These are phyloP conservation scores for Lophiostoma macrostomum DNA, from an alignment of 495 filamentous ascomycete genomes.

Conservation along the genomic window DNA sequence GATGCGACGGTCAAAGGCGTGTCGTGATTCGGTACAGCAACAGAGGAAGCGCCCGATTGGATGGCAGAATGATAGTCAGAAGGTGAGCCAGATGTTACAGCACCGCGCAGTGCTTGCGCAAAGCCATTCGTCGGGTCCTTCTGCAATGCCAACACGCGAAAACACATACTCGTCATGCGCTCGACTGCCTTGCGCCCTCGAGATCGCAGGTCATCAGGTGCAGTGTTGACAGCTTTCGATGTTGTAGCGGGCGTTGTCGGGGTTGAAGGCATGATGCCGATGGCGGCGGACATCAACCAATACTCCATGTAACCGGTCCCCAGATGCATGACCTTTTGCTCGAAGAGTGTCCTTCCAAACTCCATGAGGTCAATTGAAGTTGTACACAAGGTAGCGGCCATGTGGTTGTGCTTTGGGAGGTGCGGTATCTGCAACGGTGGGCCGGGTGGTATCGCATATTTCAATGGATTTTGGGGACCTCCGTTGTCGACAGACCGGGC, in stretches of 20 bases:
- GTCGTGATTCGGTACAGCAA: neutral
- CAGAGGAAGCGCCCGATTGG: too few species aligned
- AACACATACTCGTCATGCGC: conserved; percentile 18
- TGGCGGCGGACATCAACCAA: conserved; percentile 23
- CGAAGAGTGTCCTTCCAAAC: conserved; percentile 17
- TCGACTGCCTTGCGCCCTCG: conserved; percentile 17
- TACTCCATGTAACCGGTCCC: conserved; percentile 34
- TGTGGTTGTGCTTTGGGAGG: conserved; percentile 15
- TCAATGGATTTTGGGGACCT: neutral
- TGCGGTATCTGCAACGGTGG: neutral
- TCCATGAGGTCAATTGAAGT: conserved; percentile 17
- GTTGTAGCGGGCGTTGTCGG: neutral
- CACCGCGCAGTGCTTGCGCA: conserved; percentile 2
- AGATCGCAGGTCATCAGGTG: conserved; percentile 13
- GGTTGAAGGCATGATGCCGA: conserved; percentile 16
- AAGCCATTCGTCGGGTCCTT: conserved; percentile 15
- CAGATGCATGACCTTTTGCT: conserved; percentile 27
- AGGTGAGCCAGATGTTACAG: conserved; percentile 1
- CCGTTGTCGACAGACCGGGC: neutral
- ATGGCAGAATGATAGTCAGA: too few species aligned
- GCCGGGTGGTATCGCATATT: neutral
- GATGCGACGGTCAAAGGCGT: too few species aligned
- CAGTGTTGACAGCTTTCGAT: neutral
- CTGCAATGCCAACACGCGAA: conserved; percentile 28
- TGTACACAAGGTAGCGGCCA: conserved; percentile 9